Base-by-base conservation (phyloP, 306 rosid genomes). In the Luffa acutangula region DNA sequence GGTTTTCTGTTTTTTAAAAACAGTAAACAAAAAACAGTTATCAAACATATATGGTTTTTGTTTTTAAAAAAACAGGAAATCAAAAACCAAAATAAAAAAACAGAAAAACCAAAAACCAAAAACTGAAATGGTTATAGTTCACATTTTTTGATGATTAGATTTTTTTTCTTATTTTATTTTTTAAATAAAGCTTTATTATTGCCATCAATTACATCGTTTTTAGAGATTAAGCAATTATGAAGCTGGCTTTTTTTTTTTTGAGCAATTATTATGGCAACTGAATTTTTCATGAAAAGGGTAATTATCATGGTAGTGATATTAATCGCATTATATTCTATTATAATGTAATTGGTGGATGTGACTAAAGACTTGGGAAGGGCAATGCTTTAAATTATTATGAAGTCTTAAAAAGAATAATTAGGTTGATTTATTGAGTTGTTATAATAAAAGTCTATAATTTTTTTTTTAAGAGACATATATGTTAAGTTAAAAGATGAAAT, bases 191-290 rank as follows among this genome's bases (percentile, higher is more conserved):
- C 12, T 60, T 60, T n/a, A 57, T 8, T 58, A 58, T 20, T 57
- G 63, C 3, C 21, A 20, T 58, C 34, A 58, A 20, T 58, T 21
- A 58, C 1, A 1, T 53, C 15, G 58, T 12, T 59, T 21, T 58
- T 58, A 43, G 41, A 70, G 76, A 43, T 70, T 70, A 11, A 45
- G 56, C n/a, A 70, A 70, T 70, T 21, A 70, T 70, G 75, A 70
- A 70, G 45, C 21, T 9, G 0, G 9, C 54, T 21, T 70, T 66
- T 66, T 36, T 5, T 42, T 37, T 17, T 9, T 17, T 5, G 39
- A 69, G 18, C 9, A 43, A 43, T 21, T 18, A 66, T 66, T 66
- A 66, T 18, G 76, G 17, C 73, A 39, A 36, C 25, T 49, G 39
- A 37, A 37, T 66, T 34, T 0, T 65, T 65, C 65, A 15, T n/a